Evolutionary conservation across 768 basidiomycete genomes (phyloP), one percentile per base, ranked within the genome.

Genomic region (Suillus paluster): DNA sequence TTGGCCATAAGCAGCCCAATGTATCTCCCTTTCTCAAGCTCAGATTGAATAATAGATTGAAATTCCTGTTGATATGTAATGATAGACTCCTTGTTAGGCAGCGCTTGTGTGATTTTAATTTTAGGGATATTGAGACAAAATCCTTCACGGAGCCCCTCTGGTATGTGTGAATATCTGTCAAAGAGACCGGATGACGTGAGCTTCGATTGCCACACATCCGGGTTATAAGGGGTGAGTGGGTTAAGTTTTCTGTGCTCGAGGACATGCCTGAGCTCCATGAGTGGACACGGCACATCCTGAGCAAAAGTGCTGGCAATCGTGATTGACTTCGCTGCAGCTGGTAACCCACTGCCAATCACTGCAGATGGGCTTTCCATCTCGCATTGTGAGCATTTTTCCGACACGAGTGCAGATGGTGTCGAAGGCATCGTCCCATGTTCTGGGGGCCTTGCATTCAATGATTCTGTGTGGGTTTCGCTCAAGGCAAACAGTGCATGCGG

Each of bases 401-500:
- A 44, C 61, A 58, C 66, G 67, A 57, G 67, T 33, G 36, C 77
- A 69, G 0, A 66, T 64, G 4, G 68, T 65, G 0, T 64, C 23
- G 10, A 42, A 30, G 10, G 63, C 50, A 0, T 66, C 61, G 53
- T 78, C 66, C 74, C 75, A 77, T 0, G 72, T 49, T 2, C 30
- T 55, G 0, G 57, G 21, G 2, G 70, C 39, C 0, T 3, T 25
- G 62, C 75, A 80, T 4, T 63, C 30, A 5, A 36, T 27, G 39
- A 71, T 48, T 19, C 71, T 58, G 66, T 79, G 76, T 0, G 38
- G 61, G 53, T 69, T 67, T 11, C 68, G 52, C 9, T 78, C 73
- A 17, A 81, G 72, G 65, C 78, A 81, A 2, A 79, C 39, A 23
- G 74, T 63, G 62, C 78, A 80, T 23, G 63, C 17, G 48, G 59